phyloP scores from a whole-genome alignment of 106 monocot genomes.

The Apostasia shenzhenica region DNA sequence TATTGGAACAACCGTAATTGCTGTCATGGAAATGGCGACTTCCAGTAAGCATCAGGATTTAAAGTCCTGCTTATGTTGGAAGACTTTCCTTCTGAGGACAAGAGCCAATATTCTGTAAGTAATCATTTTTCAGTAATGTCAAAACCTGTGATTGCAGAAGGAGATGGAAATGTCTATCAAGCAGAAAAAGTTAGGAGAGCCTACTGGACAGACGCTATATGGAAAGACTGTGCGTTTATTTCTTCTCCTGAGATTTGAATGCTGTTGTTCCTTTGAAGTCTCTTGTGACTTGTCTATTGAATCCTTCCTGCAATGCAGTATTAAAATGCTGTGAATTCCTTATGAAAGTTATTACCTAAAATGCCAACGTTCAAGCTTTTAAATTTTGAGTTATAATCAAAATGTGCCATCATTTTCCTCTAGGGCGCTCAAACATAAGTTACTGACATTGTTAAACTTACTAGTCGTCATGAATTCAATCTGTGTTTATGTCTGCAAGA shows the following conservation, averaged over 20 bases:
- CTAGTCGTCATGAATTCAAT: too few species aligned
- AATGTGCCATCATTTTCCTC: too few species aligned
- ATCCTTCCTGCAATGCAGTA: neutral
- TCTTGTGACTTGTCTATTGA: neutral
- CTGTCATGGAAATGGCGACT: too few species aligned
- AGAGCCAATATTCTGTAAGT: too few species aligned
- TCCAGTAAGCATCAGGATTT: too few species aligned
- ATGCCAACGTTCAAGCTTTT: neutral
- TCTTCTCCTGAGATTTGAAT: neutral
- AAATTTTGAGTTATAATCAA: too few species aligned
- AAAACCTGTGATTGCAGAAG: slow-evolving; percentile 41
- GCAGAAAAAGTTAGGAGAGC: slow-evolving; percentile 49
- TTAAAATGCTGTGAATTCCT: neutral
- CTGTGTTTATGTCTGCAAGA: too few species aligned
- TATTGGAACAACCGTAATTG: too few species aligned
- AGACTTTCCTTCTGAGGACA: too few species aligned
- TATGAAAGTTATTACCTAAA: neutral
- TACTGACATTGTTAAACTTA: too few species aligned
- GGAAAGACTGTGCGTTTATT: slow-evolving; percentile 72
- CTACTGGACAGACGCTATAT: slow-evolving; percentile 71
- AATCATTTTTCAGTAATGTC: neutral
- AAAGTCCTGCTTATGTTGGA: too few species aligned
- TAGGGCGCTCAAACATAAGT: too few species aligned
- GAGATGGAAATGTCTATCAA: slow-evolving; percentile 75
- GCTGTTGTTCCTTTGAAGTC: neutral